Base-by-base conservation (phyloP, 2,329 filamentous ascomycete species). In the Fusarium piperis region DNA sequence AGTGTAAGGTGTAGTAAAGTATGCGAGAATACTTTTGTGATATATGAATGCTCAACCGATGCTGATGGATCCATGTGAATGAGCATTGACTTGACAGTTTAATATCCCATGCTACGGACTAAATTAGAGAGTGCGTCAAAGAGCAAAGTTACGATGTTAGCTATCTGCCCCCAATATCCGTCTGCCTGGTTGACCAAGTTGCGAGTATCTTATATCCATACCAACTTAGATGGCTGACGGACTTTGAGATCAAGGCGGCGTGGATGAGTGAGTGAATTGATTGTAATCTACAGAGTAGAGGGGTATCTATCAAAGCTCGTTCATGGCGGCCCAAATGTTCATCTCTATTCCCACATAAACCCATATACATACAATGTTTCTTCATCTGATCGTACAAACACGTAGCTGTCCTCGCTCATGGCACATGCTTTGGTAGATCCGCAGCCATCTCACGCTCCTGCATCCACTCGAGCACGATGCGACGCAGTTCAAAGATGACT, bases 401-500 rank as follows among this genome's bases (percentile, higher is more conserved):
- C 39, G 15, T 52, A 15, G 10, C 44, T n/a, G 13, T 41, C 44
- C 13, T 56, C 28, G 30, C 48, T 44, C 46, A 53, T 30, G 35
- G n/a, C 12, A 53, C 23, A 48, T 62, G 61, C 15, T 58, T 66
- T 23, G 55, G 36, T 4, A 74, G 53, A 33, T 74, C 67, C 39
- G 66, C 56, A 33, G 72, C 67, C 26, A 74, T 68, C 68, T 78
- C 79, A 32, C 77, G 77, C 71, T 85, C 82, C 52, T 81, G 80
- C 60, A 69, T 75, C 75, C 85, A 85, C 75, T 94, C 93, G 71
- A 90, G 88, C 81, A 90, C 92, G 55, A 95, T 86, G 63, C 92
- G 86, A 69, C 93, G 85, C 68, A 98, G 85, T 81, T 97, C 95
- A 79, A 98, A 96, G 12, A 91, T 86, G 15, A 98, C 95, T 82